A percentile compares a stretch with the other conserved stretches of the same genome.
phyloP scores from a whole-genome alignment of 352 stramenopile species.

The Detonula confervacea region DNA sequence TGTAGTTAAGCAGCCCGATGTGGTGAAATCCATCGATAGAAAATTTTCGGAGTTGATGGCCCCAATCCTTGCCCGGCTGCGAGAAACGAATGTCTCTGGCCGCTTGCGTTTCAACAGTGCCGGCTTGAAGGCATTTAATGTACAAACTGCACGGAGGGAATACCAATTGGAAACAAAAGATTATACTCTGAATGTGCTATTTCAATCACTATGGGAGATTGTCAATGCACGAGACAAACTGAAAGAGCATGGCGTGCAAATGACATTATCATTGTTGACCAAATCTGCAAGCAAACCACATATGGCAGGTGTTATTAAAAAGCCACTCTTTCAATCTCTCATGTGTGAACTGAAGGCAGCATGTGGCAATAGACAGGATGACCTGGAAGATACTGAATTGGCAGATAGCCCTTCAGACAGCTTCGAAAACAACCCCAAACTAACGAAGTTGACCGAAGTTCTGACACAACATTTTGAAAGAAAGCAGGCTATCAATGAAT shows the following conservation, averaged over 20 bases:
- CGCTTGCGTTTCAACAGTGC: constrained; percentile 31
- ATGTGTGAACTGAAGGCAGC: constrained; percentile 33
- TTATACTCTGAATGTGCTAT: constrained; percentile 26
- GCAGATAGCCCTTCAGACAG: neutral
- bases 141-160: constrained; percentile 33
- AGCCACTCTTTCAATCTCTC: constrained; percentile 30
- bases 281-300: neutral
- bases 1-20: constrained; percentile 67
- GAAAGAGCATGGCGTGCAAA: constrained; percentile 31
- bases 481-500: constrained; percentile 64
- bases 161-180: constrained; percentile 34
- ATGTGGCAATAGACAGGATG: constrained; percentile 7
- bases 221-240: constrained; percentile 22
- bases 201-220: constrained; percentile 36
- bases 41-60: constrained; percentile 72
- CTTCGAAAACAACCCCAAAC: constrained; percentile 85
- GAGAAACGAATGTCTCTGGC: constrained; percentile 27
- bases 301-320: constrained; percentile 7
- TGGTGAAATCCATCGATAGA: constrained; percentile 56
- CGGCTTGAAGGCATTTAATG: constrained; percentile 25
- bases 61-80: constrained; percentile 59
- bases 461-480: constrained; percentile 86
- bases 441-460: constrained; percentile 86
- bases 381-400: too few relatives aligned
- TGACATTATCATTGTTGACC: constrained; percentile 14